Conservation (phyloP, 768 basidiomycete species). For the Auriscalpium microsporum region DNA sequence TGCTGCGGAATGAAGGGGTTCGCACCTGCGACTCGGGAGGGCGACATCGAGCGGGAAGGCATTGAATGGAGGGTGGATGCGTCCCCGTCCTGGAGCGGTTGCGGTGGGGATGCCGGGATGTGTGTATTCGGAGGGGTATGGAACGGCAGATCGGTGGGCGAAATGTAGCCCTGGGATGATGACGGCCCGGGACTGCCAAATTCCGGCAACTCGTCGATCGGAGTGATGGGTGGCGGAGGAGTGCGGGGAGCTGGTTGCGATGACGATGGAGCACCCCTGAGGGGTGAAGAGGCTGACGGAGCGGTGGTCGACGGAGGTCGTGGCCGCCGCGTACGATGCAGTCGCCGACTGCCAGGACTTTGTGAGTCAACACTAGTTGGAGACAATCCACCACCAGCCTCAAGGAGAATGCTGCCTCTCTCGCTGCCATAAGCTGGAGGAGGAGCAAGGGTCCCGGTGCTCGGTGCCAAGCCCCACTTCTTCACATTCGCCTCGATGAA, state of each 20-base stretch:
- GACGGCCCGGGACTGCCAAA: constrained; percentile 41
- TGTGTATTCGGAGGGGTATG: constrained; percentile 42
- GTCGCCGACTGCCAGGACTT: constrained; percentile 41
- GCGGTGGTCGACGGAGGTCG: constrained; percentile 34
- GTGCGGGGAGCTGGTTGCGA: constrained; percentile 37
- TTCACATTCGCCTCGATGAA: constrained; percentile 99
- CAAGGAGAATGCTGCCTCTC: constrained; percentile 89
- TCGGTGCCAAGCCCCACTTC: constrained; percentile 98
- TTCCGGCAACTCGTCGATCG: constrained; percentile 60
- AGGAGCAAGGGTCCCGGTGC: constrained; percentile 92
- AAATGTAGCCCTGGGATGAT: constrained; percentile 46
- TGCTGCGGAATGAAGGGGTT: constrained; percentile 73
- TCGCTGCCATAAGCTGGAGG: constrained; percentile 98
- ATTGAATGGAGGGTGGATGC: constrained; percentile 23
- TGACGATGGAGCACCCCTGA: constrained; percentile 43
- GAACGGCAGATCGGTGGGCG: constrained; percentile 58
- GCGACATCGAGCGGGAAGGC: constrained; percentile 51
- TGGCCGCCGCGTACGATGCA: constrained; percentile 53
- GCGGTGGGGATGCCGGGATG: constrained; percentile 36
- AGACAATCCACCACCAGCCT: constrained; percentile 57
- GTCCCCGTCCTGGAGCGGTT: constrained; percentile 16
- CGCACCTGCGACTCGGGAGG: constrained; percentile 63
- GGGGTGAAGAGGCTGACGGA: constrained; percentile 54
- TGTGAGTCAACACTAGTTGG: constrained; percentile 32
- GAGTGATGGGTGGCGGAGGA: constrained; percentile 62